These are phyloP conservation scores for Colletotrichum tabaci DNA, from an alignment of 2,329 filamentous ascomycete species.

Conservation along the genomic window DNA sequence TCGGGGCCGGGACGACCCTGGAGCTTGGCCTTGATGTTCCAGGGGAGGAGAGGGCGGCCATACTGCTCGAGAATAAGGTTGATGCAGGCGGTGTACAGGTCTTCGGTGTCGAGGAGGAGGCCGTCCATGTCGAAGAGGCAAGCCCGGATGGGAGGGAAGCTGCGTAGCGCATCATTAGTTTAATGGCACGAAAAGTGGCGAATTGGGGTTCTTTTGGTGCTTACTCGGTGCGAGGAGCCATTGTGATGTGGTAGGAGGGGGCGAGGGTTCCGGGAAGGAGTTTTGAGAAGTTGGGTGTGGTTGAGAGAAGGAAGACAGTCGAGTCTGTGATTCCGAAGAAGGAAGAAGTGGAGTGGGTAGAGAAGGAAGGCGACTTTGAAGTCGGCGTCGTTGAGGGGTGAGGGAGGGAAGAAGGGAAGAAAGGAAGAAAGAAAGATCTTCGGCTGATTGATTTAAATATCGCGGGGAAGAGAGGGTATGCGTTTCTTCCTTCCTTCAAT, in stretches of 20 bases:
- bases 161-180: constrained; percentile 50
- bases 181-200: constrained; percentile 48
- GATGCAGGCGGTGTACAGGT: constrained; percentile 86
- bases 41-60: constrained; percentile 82
- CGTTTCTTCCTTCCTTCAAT: too few relatives aligned
- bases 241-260: constrained; percentile 44
- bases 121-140: constrained; percentile 99
- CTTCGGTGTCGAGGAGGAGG: constrained; percentile 93
- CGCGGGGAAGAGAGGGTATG: too few relatives aligned
- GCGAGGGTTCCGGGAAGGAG: constrained; percentile 10
- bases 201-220: constrained; percentile 43
- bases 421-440: too few relatives aligned
- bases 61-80: constrained; percentile 87
- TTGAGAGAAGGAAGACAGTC: not conserved
- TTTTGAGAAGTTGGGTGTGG: not conserved
- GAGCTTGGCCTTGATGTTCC: constrained; percentile 93
- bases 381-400: not conserved
- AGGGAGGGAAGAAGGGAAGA: constrained; percentile 28
- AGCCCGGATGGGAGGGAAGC: constrained; percentile 85
- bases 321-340: not conserved
- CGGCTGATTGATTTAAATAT: too few relatives aligned
- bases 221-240: constrained; percentile 63
- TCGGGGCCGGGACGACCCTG: constrained; percentile 70
- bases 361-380: not conserved
- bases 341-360: not conserved